Evolutionary conservation across 768 basidiomycete species (phyloP), one percentile per base, ranked within the genome.

Genomic region (Epithele typhae): DNA sequence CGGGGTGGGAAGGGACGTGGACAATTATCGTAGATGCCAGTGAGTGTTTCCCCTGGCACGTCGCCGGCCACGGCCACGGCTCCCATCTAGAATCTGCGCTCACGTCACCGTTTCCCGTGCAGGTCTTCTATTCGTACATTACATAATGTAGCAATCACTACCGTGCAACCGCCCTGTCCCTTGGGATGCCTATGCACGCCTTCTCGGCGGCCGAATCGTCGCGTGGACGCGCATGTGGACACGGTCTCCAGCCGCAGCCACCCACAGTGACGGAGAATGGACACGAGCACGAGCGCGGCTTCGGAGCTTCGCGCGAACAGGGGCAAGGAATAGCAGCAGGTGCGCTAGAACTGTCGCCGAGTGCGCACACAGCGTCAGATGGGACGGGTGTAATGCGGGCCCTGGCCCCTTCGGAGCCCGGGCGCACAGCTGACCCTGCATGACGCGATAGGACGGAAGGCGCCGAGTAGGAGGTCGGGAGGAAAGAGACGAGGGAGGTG

Each of bases 181-280:
- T n/a, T n/a, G n/a, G n/a, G n/a, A n/a, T n/a, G n/a, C n/a, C n/a
- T n/a, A n/a, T n/a, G n/a, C n/a, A n/a, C n/a, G n/a, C n/a, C n/a
- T n/a, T n/a, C n/a, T n/a, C n/a, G n/a, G n/a, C n/a, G n/a, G n/a
- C n/a, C n/a, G n/a, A n/a, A n/a, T n/a, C n/a, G 25, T 22, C 45
- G 21, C 50, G 50, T 52, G 50, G 22, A 23, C 41, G 36, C 5
- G 22, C 51, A 52, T 52, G 46, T 48, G 51, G 40, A 45, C n/a
- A n/a, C n/a, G n/a, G n/a, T n/a, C n/a, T n/a, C n/a, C n/a, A n/a
- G 27, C 27, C 27, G 27, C 27, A 30, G 27, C 27, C 40, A 51
- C 14, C 37, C 21, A 21, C 24, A 35, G 35, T 51, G 44, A 51
- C 43, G 49, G 45, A 36, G 21, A 36, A 25, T 37, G 50, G 40